Base-by-base conservation (phyloP, 1,139 yeast genomes). In the Citeromyces siamensis region DNA sequence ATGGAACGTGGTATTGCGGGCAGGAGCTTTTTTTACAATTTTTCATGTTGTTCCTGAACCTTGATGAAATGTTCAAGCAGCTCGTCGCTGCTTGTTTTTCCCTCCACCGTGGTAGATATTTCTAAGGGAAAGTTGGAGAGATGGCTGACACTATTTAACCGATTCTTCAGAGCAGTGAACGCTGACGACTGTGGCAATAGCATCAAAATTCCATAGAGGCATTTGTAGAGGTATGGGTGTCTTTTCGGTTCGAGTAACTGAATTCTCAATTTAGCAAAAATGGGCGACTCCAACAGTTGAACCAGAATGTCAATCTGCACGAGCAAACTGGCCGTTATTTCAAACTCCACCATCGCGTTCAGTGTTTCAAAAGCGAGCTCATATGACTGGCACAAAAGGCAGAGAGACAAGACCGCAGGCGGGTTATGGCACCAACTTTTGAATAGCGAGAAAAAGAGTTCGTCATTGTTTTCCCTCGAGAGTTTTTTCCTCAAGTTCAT, bases 141-240 rank as follows among this genome's bases (percentile, higher is more conserved):
- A n/a, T 33, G 23, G 6, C 35, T 59, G 32, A 71, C 70, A 33
- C 83, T 66, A 39, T 71, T 71, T 38, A 90, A 65, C 42, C 99
- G 66, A 51, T 81, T 84, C 44, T 80, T 79, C 44, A 93, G 65
- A 0, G 83, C 75, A 17, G 72, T 75, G 55, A 85, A 93, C 0
- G 98, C 95, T n/a, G 85, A 72, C 0, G 96, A 84, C 53, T 93
- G 99, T 0, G 99, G 99, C 38, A 93, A 60, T 5, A 93, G 68
- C 99, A 93, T 93, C 41, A 93, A 64, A 35, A 93, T 69, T 1
- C 98, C 98, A 52, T 86, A 93, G 21, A 93, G 66, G 35, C 95
- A 82, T 52, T 86, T 85, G 66, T 81, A 84, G 32, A 93, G 60
- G 49, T 71, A 82, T 0, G 94, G 95, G 51, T 83, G 71, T 47